phyloP scores from a whole-genome alignment of 116 monocot species.

The Phalaenopsis hybrid region DNA sequence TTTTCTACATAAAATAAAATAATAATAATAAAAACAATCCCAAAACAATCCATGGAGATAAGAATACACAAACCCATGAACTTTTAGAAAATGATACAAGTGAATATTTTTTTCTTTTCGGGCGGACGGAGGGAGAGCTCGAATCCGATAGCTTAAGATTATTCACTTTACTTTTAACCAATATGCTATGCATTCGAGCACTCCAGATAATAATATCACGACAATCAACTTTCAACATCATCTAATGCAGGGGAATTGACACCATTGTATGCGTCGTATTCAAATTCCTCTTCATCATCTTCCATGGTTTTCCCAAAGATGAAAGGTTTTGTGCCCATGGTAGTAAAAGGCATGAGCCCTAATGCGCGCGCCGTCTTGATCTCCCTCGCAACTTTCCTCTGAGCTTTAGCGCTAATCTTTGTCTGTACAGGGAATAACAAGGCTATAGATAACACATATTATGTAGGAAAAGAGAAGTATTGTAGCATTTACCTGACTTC shows the following conservation, averaged over 20 bases:
- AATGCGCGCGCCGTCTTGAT: slow-evolving; percentile 88
- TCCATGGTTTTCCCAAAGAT: slow-evolving; percentile 51
- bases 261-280: not conserved
- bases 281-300: slow-evolving; percentile 30
- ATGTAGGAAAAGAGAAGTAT: not conserved
- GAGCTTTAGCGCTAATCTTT: slow-evolving; percentile 84
- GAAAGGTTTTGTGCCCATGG: slow-evolving; percentile 76
- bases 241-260: not conserved
- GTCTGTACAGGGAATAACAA: slow-evolving; percentile 34
- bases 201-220: too few species aligned
- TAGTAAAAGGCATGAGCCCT: slow-evolving; percentile 83
- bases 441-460: not conserved
- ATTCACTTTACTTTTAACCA: too few species aligned
- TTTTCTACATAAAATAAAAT: too few species aligned
- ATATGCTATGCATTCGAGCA: too few species aligned
- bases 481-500: slow-evolving; percentile 55
- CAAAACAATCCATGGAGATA: not conserved
- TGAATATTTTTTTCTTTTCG: too few species aligned
- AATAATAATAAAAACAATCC: too few species aligned
- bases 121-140: too few species aligned
- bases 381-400: slow-evolving; percentile 84
- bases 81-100: not conserved
- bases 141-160: too few species aligned
- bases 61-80: not conserved
- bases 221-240: not conserved